Conservation (phyloP, 2,329 filamentous ascomycete species). For the Pyrenochaeta sp. region DNA sequence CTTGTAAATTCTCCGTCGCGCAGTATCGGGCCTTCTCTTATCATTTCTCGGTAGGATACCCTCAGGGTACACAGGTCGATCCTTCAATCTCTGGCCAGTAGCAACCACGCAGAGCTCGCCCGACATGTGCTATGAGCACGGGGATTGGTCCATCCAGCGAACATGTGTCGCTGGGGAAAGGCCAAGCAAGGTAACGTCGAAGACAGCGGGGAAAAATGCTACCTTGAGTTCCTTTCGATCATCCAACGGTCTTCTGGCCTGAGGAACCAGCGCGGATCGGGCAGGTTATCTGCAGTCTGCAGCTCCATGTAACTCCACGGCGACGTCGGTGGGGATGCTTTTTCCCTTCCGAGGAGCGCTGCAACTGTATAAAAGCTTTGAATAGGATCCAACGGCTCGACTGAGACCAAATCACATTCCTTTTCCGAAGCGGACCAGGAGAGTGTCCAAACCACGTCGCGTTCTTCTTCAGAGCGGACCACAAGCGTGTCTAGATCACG, state of each 20-base stretch:
- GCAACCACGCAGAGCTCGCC: conserved; percentile 7
- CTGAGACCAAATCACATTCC: not conserved
- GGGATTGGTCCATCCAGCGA: conserved; percentile 4
- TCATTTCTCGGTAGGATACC: conserved; percentile 8
- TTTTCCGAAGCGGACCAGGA: no score
- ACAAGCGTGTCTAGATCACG: not conserved
- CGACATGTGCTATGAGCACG: conserved; percentile 5
- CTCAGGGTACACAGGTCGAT: conserved; percentile 16
- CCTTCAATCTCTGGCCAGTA: conserved; percentile 15
- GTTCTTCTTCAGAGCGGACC: not conserved
- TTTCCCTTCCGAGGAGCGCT: conserved; percentile 6
- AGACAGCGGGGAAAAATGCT: conserved; percentile 19
- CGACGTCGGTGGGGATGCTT: conserved; percentile 9
- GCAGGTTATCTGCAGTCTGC: conserved; percentile 7
- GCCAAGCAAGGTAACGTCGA: conserved; percentile 2
- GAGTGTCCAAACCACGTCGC: no score
- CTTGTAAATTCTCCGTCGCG: not conserved
- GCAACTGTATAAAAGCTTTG: conserved; percentile 18
- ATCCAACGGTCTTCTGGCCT: conserved; percentile 8
- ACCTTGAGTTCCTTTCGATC: conserved; percentile 13
- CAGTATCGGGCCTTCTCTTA: conserved; percentile 9
- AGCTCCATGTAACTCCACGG: conserved; percentile 26
- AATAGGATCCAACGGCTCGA: no score
- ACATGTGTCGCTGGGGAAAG: conserved; percentile 11
- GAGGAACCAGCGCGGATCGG: conserved; percentile 13